Evolutionary conservation across 305 asterid genomes (phyloP).

Genomic region (Fraxinus sp.): DNA sequence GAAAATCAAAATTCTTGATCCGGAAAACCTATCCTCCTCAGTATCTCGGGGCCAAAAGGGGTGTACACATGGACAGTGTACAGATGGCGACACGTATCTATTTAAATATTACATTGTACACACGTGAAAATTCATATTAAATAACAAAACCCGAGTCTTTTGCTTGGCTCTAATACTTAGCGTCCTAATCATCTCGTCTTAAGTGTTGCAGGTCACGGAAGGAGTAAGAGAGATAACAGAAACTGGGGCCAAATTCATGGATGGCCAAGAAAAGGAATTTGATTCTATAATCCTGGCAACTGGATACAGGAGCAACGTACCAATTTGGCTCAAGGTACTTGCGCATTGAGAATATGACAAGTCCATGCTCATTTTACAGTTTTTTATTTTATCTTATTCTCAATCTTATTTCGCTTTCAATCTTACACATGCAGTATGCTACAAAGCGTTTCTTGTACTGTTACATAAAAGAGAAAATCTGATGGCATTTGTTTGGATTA

Average conservation of each 20-base stretch:
- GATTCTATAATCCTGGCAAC: slow-evolving; percentile 86
- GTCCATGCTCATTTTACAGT: neutral
- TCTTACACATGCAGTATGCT: slow-evolving; percentile 67
- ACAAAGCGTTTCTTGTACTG: slow-evolving; percentile 50
- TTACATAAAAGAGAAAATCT: slow-evolving; percentile 64
- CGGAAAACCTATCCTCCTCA: neutral
- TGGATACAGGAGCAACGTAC: slow-evolving; percentile 96
- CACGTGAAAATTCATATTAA: neutral
- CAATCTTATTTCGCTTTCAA: slow-evolving; percentile 60
- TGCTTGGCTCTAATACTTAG: neutral
- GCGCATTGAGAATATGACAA: slow-evolving; percentile 2
- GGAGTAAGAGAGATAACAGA: slow-evolving; percentile 72
- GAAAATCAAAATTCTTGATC: neutral
- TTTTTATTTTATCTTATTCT: slow-evolving; percentile 26
- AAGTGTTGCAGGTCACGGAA: slow-evolving; percentile 52
- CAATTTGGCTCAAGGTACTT: slow-evolving; percentile 88
- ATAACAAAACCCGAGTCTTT: neutral
- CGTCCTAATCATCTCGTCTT: neutral
- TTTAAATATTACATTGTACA: neutral
- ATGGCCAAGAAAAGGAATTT: slow-evolving; percentile 76
- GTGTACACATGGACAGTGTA: slow-evolving; percentile 40
- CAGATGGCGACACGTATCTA: slow-evolving; percentile 62
- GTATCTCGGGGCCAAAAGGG: neutral
- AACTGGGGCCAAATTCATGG: slow-evolving; percentile 72
- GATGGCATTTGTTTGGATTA: slow-evolving; percentile 74